phyloP scores from a whole-genome alignment of 805 yeast genomes.

The Metschnikowia similis region DNA sequence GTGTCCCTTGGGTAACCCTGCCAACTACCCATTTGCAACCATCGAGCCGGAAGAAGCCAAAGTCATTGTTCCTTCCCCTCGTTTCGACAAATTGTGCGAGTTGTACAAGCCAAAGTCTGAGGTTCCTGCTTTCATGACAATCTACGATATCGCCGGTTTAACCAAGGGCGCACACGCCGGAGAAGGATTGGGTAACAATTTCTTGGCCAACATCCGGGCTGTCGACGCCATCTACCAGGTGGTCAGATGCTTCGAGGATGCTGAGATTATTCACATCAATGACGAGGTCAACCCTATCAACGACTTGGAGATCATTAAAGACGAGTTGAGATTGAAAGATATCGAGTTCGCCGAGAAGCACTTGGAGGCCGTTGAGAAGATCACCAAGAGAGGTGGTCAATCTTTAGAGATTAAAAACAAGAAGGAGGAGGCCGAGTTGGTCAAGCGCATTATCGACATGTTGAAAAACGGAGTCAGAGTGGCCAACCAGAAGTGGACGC shows the following conservation, averaged over 20 bases:
- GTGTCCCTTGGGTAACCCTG: conserved; percentile 26
- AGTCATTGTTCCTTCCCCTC: conserved; percentile 22
- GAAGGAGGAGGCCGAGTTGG: conserved; percentile 78
- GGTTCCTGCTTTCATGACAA: conserved; percentile 25
- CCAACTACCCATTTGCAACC: conserved; percentile 67
- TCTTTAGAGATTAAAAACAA: conserved; percentile 83
- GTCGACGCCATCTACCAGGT: conserved; percentile 72
- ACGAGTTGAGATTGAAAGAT: conserved; percentile 93
- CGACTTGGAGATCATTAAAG: conserved; percentile 86
- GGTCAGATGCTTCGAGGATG: conserved; percentile 74
- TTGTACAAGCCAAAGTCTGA: conserved; percentile 43
- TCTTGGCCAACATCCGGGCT: conserved; percentile 61
- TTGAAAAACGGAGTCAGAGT: conserved; percentile 85
- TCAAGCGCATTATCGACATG: conserved; percentile 66
- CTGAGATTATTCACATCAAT: conserved; percentile 95
- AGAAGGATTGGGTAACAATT: conserved; percentile 72
- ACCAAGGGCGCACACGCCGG: conserved; percentile 57
- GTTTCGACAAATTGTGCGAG: conserved; percentile 28
- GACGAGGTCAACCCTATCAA: conserved; percentile 83
- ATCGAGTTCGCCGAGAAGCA: conserved; percentile 88
- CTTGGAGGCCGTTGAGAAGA: conserved; percentile 71
- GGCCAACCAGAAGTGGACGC: conserved; percentile 81
- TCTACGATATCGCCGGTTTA: conserved; percentile 41
- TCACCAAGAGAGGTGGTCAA: conserved; percentile 84
- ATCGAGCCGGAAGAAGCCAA: conserved; percentile 63